Conservation (phyloP, 73 alveolate species). For the Loxodes magnus region DNA sequence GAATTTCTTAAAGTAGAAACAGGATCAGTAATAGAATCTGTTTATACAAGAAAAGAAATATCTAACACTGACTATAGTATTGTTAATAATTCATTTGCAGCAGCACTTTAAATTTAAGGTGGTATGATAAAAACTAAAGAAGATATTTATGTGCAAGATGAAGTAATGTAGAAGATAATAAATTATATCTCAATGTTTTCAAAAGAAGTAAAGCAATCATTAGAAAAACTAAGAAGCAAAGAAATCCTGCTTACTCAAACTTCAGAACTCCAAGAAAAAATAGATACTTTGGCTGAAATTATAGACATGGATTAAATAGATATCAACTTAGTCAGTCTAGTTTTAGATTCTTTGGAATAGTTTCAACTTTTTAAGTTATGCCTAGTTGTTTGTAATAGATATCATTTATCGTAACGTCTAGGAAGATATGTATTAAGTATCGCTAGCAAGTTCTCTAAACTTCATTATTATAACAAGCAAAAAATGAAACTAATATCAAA, state of each 20-base stretch:
- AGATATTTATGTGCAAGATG: constrained; percentile 65
- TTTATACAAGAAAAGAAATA: not conserved
- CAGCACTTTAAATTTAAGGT: not conserved
- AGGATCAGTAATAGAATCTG: constrained; percentile 1
- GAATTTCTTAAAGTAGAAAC: not conserved
- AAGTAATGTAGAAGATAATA: constrained; percentile 53
- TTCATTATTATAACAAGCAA: constrained; percentile 23
- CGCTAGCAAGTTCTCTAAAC: constrained; percentile 58
- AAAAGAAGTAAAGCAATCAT: constrained; percentile 39
- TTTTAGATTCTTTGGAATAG: constrained; percentile 64
- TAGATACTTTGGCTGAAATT: constrained; percentile 34
- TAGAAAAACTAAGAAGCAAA: constrained; percentile 41
- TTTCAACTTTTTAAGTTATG: constrained; percentile 59
- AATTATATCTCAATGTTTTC: constrained; percentile 66
- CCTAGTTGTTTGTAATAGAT: constrained; percentile 73
- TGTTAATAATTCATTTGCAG: not conserved
- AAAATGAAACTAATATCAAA: constrained; percentile 8
- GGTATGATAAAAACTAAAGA: constrained; percentile 25
- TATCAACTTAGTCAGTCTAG: constrained; percentile 39
- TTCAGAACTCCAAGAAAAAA: constrained; percentile 1
- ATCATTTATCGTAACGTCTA: constrained; percentile 46
- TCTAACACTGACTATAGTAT: not conserved
- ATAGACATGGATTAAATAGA: constrained; percentile 65
- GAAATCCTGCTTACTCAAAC: constrained; percentile 26
- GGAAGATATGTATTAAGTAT: constrained; percentile 57